Percentiles rank a stretch among this genome's conserved stretches.
phyloP scores from a whole-genome alignment of 805 yeast genomes.

The Starmerella vitae region DNA sequence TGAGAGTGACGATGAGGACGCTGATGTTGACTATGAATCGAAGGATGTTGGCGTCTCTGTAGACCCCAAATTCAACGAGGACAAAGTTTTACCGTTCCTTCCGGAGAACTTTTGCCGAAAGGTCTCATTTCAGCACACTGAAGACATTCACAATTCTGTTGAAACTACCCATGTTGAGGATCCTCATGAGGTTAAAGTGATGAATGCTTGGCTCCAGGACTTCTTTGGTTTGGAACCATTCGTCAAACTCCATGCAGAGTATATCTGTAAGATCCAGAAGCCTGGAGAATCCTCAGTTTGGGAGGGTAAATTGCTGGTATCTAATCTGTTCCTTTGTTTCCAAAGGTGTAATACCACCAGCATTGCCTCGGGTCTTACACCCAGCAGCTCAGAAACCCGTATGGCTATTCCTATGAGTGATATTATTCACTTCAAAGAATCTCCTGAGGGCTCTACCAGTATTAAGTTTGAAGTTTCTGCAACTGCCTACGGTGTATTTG shows the following conservation, averaged over 20 bases:
- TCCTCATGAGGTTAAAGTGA: constrained; percentile 26
- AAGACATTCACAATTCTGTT: background rate
- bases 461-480: constrained; percentile 15
- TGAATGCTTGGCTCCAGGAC: constrained; percentile 45
- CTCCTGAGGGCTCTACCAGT: background rate
- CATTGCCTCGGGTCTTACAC: constrained; percentile 30
- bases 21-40: constrained; percentile 10
- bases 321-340: constrained; percentile 59
- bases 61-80: constrained; percentile 5
- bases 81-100: background rate
- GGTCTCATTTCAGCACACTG: constrained; percentile 1
- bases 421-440: constrained; percentile 25
- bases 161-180: background rate
- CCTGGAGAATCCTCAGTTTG: constrained; percentile 9
- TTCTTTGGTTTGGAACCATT: constrained; percentile 50
- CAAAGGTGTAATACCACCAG: constrained; percentile 62
- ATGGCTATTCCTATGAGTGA: constrained; percentile 73
- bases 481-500: constrained; percentile 10
- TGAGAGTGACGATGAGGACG: constrained; percentile 9
- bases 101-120: constrained; percentile 2
- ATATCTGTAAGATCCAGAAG: constrained; percentile 23
- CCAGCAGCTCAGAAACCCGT: constrained; percentile 44
- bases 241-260: constrained; percentile 48
- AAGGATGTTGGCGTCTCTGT: constrained; percentile 1
- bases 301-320: constrained; percentile 61